These are phyloP conservation scores for Penicillium crustosum DNA, from an alignment of 2,329 filamentous ascomycete genomes.

Conservation along the genomic window DNA sequence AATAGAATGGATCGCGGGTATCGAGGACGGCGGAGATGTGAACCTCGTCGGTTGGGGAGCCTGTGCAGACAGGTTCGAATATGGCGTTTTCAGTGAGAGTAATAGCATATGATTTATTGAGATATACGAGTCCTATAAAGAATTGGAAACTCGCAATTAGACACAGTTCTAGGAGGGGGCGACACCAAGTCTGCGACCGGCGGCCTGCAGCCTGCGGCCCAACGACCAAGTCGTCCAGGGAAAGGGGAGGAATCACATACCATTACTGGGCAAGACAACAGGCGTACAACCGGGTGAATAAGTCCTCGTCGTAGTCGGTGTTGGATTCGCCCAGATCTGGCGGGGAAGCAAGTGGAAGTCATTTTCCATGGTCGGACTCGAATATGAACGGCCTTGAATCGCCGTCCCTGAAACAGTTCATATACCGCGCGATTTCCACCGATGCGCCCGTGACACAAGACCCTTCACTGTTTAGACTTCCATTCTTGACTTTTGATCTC, in stretches of 20 bases:
- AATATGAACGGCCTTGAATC: conserved; percentile 12
- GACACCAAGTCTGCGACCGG: not conserved
- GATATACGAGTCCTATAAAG: conserved; percentile 39
- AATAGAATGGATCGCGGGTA: conserved; percentile 84
- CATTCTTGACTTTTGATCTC: conserved; percentile 17
- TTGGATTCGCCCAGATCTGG: conserved; percentile 44
- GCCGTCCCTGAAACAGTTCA: conserved; percentile 15
- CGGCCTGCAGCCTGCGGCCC: not conserved
- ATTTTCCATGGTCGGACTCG: conserved; percentile 35
- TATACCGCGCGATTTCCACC: conserved; percentile 12
- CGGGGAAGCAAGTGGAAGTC: conserved; percentile 36
- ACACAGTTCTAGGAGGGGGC: not conserved
- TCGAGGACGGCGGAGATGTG: conserved; percentile 59
- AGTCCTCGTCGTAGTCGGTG: conserved; percentile 37
- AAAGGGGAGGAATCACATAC: conserved; percentile 33
- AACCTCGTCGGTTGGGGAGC: conserved; percentile 31
- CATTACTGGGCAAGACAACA: conserved; percentile 61
- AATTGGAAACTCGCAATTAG: conserved; percentile 6
- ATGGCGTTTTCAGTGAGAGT: conserved; percentile 51
- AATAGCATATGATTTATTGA: conserved; percentile 44
- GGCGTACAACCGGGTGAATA: conserved; percentile 58
- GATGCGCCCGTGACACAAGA: conserved; percentile 1
- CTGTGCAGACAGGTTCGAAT: conserved; percentile 52
- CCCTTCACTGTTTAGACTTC: conserved; percentile 9
- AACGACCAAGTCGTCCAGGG: not conserved